Conservation (phyloP, 2,329 filamentous ascomycete species). For the Fusarium temperatum region DNA sequence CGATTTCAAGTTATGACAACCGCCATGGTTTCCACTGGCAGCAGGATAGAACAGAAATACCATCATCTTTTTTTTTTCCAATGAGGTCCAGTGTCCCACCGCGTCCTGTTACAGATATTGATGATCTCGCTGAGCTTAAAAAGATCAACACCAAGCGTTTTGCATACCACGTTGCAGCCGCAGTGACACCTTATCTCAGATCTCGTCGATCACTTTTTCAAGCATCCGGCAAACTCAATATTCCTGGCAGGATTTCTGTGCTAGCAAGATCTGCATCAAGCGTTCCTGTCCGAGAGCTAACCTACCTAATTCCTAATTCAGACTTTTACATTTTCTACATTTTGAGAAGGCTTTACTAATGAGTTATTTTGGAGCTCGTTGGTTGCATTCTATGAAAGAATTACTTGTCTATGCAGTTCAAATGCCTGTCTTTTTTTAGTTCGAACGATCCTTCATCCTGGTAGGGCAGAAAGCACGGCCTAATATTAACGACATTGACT, state of each 20-base stretch:
- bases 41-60: slow-evolving; percentile 31
- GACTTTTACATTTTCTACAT: neutral
- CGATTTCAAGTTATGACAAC: slow-evolving; percentile 5
- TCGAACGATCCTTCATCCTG: neutral
- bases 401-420: neutral
- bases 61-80: slow-evolving; percentile 2
- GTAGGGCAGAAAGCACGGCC: neutral
- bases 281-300: neutral
- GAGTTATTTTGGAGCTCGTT: neutral
- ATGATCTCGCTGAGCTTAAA: neutral
- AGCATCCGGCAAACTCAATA: neutral
- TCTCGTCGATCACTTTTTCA: neutral
- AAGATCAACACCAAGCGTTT: neutral
- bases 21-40: neutral
- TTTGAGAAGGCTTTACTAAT: neutral
- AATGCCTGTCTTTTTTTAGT: neutral
- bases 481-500: neutral
- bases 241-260: neutral
- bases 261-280: neutral
- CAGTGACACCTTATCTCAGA: neutral
- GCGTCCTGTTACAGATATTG: neutral
- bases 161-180: neutral
- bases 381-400: neutral
- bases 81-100: neutral
- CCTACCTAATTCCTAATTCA: too few species aligned